These are phyloP conservation scores for Chaetomium globosum DNA, from an alignment of 2,329 filamentous ascomycete genomes.

Conservation along the genomic window DNA sequence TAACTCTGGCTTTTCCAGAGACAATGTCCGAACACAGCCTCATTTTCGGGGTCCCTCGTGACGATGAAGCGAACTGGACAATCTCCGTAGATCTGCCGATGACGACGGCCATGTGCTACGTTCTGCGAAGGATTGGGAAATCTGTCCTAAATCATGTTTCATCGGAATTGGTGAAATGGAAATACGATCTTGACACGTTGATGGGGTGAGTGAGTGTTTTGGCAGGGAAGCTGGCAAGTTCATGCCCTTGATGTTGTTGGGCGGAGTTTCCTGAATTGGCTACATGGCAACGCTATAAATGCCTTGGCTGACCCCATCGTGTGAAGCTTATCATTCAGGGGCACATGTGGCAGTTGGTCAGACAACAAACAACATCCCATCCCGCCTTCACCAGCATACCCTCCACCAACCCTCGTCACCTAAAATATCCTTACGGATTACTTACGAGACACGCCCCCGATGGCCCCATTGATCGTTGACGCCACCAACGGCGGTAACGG, in stretches of 20 bases:
- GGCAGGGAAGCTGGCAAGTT: not conserved
- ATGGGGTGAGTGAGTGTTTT: not conserved
- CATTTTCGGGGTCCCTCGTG: constrained; percentile 8
- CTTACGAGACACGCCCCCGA: not conserved
- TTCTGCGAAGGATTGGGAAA: constrained; percentile 5
- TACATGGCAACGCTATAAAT: constrained; percentile 16
- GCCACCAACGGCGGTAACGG: constrained; percentile 13
- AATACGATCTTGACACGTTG: constrained; percentile 38
- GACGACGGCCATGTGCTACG: not conserved
- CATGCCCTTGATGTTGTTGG: not conserved
- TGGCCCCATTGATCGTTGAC: not conserved
- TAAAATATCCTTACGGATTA: not conserved
- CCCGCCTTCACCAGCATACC: not conserved
- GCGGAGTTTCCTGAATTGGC: constrained; percentile 13
- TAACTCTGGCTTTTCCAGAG: not conserved
- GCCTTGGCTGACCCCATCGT: not conserved
- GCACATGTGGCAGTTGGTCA: not conserved
- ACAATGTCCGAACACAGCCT: constrained; percentile 14
- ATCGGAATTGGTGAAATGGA: not conserved
- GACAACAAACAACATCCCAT: not conserved
- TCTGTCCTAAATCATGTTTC: constrained; percentile 17
- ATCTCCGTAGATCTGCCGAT: constrained; percentile 27
- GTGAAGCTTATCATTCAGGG: constrained; percentile 17
- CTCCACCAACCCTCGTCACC: not conserved
- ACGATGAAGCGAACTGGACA: constrained; percentile 4